Evolutionary conservation across 495 filamentous ascomycete species (phyloP), one percentile per base, ranked within the genome.

Genomic region (Aspergillus heteromorphus): DNA sequence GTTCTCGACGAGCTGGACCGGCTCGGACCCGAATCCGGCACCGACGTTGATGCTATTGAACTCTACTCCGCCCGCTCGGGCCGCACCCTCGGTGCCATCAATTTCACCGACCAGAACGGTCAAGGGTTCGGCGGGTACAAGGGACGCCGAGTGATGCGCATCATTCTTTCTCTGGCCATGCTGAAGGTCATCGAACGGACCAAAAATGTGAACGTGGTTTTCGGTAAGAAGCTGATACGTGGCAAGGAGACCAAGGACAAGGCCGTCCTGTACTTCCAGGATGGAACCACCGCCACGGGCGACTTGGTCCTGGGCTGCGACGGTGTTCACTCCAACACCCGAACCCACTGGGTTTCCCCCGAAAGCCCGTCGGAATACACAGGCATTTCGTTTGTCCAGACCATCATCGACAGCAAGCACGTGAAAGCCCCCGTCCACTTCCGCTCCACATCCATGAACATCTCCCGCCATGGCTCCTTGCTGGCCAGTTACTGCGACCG

Each of bases 271-370:
- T 62, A 68, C 21, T 85, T 86, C 60, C 63, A 74, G 23, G 78
- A 81, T 59, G 76, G 77, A 3, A 69, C 70, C 0, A 62, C 65
- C 4, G 76, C 71, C 0, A 64, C 65, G 20, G 81, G 72, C 0
- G 79, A 85, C 51, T 60, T 86, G 5, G 65, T 86, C 1, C 62
- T 85, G 7, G 83, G 82, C 41, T 84, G 82, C 61, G 83, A 87
- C 56, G 83, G 83, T 5, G 81, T 85, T n/a, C 79, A 83, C 64
- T 85, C 82, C 1, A 70, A 72, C 16, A 73, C 79, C 9, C 76
- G 83, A 10, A 73, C 70, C 16, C 62, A 69, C 14, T 79, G 78
- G 58, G 73, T 86, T 29, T 80, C 83, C 54, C 73, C 75, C 0
- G 65, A 64, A 7, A 67, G 74, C 7, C 68, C 70, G 16, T 73